phyloP scores from a whole-genome alignment of 2,329 filamentous ascomycete species.

The Botrytis sinoallii region DNA sequence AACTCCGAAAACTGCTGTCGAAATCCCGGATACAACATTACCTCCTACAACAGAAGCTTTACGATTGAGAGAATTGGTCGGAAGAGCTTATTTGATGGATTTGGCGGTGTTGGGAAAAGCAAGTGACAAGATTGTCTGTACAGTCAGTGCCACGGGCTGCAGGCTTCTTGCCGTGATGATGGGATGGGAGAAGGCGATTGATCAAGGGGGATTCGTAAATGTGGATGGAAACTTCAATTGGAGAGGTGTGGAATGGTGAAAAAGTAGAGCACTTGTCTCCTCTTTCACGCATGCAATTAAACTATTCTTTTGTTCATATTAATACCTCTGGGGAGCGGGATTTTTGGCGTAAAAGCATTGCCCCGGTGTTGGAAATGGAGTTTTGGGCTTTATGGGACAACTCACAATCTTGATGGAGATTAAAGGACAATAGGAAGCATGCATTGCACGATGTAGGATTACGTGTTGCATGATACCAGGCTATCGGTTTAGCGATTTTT shows the following conservation, averaged over 20 bases:
- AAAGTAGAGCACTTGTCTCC: neutral
- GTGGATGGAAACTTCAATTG: constrained; percentile 70
- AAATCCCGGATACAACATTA: constrained; percentile 38
- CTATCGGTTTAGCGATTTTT: neutral
- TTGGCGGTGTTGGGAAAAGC: constrained; percentile 67
- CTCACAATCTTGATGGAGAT: neutral
- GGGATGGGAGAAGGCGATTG: constrained; percentile 72
- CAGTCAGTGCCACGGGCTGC: constrained; percentile 70
- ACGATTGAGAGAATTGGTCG: constrained; percentile 68
- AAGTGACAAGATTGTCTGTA: constrained; percentile 71
- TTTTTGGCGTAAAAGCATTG: constrained; percentile 3
- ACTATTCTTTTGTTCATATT: constrained; percentile 10
- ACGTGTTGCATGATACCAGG: constrained; percentile 5
- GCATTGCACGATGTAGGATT: constrained; percentile 6
- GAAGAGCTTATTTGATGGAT: constrained; percentile 79
- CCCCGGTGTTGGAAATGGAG: neutral
- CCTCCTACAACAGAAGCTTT: constrained; percentile 49
- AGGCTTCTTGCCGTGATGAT: constrained; percentile 79
- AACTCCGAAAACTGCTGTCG: constrained; percentile 36
- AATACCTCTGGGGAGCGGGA: neutral
- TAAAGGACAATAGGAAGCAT: neutral
- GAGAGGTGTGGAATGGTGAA: constrained; percentile 43
- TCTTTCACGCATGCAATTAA: neutral
- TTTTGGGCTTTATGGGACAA: neutral
- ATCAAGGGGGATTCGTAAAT: constrained; percentile 66